Evolutionary conservation across 345 rosid species (phyloP).

Genomic region (Pelargonium nanum): DNA sequence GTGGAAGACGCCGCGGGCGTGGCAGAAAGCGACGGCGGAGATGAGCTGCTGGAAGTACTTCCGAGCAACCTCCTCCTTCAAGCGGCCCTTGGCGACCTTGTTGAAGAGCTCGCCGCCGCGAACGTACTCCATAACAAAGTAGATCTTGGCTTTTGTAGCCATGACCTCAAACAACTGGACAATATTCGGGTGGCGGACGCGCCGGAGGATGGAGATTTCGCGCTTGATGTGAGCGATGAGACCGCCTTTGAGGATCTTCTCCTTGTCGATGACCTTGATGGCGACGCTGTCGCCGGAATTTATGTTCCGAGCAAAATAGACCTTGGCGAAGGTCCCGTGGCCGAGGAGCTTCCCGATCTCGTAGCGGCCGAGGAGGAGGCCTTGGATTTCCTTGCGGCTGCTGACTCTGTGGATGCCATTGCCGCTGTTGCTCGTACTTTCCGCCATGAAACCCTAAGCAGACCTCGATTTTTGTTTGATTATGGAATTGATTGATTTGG

Average conservation of each 20-base stretch:
- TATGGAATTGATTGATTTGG: too few species aligned
- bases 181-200: conserved; percentile 25
- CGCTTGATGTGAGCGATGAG: conserved; percentile 20
- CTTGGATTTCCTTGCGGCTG: background rate
- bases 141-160: conserved; percentile 27
- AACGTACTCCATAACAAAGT: conserved; percentile 29
- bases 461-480: too few species aligned
- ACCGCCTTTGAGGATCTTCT: conserved; percentile 9
- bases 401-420: background rate
- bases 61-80: conserved; percentile 18
- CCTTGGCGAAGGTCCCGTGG: conserved; percentile 30
- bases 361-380: conserved; percentile 9
- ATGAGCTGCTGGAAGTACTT: conserved; percentile 23
- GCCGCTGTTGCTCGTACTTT: background rate
- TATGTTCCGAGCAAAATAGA: conserved; percentile 18
- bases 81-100: conserved; percentile 18
- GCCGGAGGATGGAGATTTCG: conserved; percentile 28
- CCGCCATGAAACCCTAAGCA: too few species aligned
- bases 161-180: conserved; percentile 24
- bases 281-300: conserved; percentile 15
- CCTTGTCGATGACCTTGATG: conserved; percentile 24
- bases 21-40: conserved; percentile 25
- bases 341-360: conserved; percentile 22
- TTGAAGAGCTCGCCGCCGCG: conserved; percentile 20
- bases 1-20: conserved; percentile 25